Conservation (phyloP, 139 green algal genomes). For the Chlorella ohadii region DNA sequence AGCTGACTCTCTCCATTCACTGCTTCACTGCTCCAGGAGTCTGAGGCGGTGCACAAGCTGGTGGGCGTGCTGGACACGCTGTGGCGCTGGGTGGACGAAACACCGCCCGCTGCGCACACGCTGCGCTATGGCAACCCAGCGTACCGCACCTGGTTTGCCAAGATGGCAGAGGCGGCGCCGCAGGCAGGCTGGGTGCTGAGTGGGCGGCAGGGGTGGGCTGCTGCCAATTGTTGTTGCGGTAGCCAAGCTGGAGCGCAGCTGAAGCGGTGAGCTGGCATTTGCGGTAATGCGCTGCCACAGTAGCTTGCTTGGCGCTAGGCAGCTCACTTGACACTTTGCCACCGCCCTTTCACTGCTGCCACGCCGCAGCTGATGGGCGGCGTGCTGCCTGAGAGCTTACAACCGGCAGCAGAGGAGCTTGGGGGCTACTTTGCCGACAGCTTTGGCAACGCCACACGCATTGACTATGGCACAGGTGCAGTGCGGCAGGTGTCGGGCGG, state of each 20-base stretch:
- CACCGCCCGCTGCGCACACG: conserved; percentile 78
- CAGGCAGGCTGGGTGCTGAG: neutral
- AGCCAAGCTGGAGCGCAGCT: too few species aligned
- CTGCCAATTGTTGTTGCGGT: neutral
- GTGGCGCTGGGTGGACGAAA: conserved; percentile 77
- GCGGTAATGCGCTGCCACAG: too few species aligned
- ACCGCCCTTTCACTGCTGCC: too few species aligned
- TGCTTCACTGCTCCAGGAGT: conserved; percentile 42
- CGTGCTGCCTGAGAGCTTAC: conserved; percentile 56
- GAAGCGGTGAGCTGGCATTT: too few species aligned
- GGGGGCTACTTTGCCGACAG: conserved; percentile 85
- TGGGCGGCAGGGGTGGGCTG: too few species aligned
- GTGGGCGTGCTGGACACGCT: conserved; percentile 70
- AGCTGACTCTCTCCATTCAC: too few species aligned
- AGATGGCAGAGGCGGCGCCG: conserved; percentile 53
- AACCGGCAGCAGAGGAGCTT: conserved; percentile 74
- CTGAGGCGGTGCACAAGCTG: conserved; percentile 50
- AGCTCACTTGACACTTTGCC: too few species aligned
- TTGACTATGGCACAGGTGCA: conserved; percentile 94
- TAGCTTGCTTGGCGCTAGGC: too few species aligned
- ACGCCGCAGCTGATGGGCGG: conserved; percentile 44
- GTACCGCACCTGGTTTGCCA: conserved; percentile 78
- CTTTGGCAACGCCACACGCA: conserved; percentile 93
- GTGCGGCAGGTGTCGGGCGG: too few species aligned
- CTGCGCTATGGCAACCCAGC: conserved; percentile 96